Evolutionary conservation across 306 rosid species (phyloP), one percentile per base, ranked within the genome.

Genomic region (Coriaria nepalensis): DNA sequence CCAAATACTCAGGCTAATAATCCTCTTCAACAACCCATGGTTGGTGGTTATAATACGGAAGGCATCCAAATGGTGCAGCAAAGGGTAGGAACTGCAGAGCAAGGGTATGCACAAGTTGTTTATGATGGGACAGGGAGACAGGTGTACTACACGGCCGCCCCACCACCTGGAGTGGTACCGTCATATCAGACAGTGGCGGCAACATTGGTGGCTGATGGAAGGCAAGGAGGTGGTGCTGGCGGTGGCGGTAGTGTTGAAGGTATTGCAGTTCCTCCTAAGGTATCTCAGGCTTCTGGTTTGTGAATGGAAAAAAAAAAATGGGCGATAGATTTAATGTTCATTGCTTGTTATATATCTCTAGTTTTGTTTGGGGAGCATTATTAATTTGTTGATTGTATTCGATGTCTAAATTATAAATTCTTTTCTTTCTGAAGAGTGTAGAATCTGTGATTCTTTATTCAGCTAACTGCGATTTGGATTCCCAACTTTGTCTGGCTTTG

Each of bases 121-220:
- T 75, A 72, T 32, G 81, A 78, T 33, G 60, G 59, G 34, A 46
- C 51, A 1, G 72, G 73, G 53, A 62, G 87, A 75, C 71, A 66
- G 50, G 71, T 78, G 58, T 77, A 71, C 53, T 71, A 73, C 47
- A 72, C 77, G 6, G 34, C 76, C 9, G 64, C 29, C 29, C 29
- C 56, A 51, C 55, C 63, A 2, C 75, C 69, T 0, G 62, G 57
- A 6, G 55, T 50, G 4, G 53, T 60, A 9, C 60, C 74, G 14
- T 49, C 74, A 10, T 69, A 66, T 35, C 75, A 57, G 68, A 63
- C 61, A 12, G 35, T 57, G 51, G 65, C 66, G 51, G 65, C 66
- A 2, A 43, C 73, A 51, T 64, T 56, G 55, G 47, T 47, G 4
- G 76, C 60, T 35, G 79, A 81, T 52, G 70, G 60, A n/a, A 47